Evolutionary conservation across 148 eudicot genomes (phyloP), one percentile per base, ranked within the genome.

Genomic region (Heliamphora exappendiculata): DNA sequence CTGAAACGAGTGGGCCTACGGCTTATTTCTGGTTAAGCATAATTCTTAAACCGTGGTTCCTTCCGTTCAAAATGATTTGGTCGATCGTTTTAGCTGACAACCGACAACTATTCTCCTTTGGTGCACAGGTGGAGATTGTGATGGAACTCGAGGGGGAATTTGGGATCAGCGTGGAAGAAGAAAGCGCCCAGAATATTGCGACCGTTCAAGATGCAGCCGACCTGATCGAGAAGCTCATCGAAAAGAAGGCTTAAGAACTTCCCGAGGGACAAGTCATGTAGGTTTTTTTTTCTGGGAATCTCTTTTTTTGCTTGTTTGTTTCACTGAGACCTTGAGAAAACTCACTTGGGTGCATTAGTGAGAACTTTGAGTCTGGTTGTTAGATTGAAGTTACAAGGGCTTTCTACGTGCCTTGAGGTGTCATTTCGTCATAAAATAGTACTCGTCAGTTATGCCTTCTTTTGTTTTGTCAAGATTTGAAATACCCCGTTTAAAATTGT

Each of bases 111-210:
- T 26, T 45, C 41, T 20, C 26, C 64, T 26, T 64, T 42, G n/a
- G 14, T 10, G 14, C 11, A 19, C 82, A 85, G 88, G 88, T 85
- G 50, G 88, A 85, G 72, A 82, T 85, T 68, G 85, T 85, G 36
- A 85, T 85, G 88, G 88, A 78, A 42, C 82, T 85, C 1, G 88
- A 85, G 65, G 88, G 82, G 78, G 85, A 58, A 77, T 85, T 82
- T 33, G 78, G 73, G 14, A 82, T 85, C 51, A 78, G 77, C 11
- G 86, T 85, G 75, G 88, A 85, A 64, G 88, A 85, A 57, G 88
- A 85, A 39, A 85, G 74, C 42, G 76, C 88, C 2, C 84, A 85
- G 76, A 72, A 17, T 39, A 85, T 85, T 74, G 44, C 84, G 0
- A 82, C 84, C 1, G 83, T 85, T 57, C 82, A 82, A 76, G 84